Conservation (phyloP, 2,329 filamentous ascomycete species). For the Monilinia laxa region DNA sequence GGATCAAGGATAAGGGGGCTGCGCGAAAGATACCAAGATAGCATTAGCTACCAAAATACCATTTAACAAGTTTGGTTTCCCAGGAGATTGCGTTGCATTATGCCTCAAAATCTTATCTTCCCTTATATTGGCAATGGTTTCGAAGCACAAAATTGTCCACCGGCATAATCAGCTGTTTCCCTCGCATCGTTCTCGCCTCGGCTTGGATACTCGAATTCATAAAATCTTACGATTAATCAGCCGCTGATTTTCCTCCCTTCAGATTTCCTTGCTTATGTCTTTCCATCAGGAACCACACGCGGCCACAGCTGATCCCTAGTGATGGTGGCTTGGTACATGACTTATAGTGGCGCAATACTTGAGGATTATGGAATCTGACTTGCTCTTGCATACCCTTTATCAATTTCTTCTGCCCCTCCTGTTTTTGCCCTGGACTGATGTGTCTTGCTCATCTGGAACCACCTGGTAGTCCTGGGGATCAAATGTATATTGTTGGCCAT, state of each 20-base stretch:
- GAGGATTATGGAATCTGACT: not conserved
- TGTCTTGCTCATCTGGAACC: not conserved
- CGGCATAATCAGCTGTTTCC: too few relatives aligned
- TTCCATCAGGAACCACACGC: too few relatives aligned
- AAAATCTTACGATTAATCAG: too few relatives aligned
- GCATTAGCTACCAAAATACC: not conserved
- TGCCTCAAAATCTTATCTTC: not conserved
- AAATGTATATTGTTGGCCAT: not conserved
- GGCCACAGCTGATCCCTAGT: not conserved
- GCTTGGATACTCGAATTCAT: too few relatives aligned
- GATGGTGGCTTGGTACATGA: not conserved
- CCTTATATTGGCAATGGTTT: too few relatives aligned
- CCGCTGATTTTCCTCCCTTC: too few relatives aligned
- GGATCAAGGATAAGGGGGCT: too few relatives aligned
- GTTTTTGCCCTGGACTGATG: not conserved
- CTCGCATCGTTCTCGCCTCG: too few relatives aligned
- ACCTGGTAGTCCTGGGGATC: not conserved
- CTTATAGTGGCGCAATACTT: slow-evolving; percentile 1
- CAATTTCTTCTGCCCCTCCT: not conserved
- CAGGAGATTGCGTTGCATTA: not conserved
- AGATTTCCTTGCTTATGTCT: too few relatives aligned
- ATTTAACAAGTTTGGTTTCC: not conserved
- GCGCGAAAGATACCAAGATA: not conserved
- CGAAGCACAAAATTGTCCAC: too few relatives aligned
- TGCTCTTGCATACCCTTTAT: not conserved